phyloP scores from a whole-genome alignment of 306 rosid species.

The Cyclanthera cordifolia region DNA sequence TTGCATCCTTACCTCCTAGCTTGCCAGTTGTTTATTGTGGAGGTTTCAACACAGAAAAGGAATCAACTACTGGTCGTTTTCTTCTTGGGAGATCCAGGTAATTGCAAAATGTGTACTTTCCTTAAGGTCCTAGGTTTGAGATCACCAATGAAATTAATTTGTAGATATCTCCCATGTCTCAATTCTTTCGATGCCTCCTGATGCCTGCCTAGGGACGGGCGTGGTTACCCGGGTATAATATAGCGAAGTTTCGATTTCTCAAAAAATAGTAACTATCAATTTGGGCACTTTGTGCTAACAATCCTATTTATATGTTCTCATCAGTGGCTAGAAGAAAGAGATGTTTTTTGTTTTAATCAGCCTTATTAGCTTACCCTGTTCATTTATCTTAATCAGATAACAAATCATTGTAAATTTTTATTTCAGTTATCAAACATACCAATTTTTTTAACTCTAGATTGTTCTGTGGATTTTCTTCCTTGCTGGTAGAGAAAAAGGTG shows the following conservation, averaged over 20 bases:
- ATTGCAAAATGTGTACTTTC: background rate
- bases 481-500: constrained; percentile 80
- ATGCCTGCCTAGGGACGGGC: too few relatives aligned
- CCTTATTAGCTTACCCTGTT: background rate
- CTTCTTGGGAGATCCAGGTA: constrained; percentile 97
- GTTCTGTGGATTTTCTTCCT: constrained; percentile 7
- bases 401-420: background rate
- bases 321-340: background rate
- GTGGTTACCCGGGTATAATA: too few relatives aligned
- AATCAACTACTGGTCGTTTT: constrained; percentile 94
- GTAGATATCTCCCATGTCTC: too few relatives aligned
- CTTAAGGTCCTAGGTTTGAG: too few relatives aligned
- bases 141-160: too few relatives aligned
- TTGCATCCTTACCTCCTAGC: constrained; percentile 92
- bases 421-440: background rate
- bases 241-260: too few relatives aligned
- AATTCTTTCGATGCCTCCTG: too few relatives aligned
- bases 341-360: background rate
- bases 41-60: constrained; percentile 92
- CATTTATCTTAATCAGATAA: background rate
- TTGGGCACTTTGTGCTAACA: background rate
- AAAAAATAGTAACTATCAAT: background rate
- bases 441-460: background rate
- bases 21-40: constrained; percentile 91
- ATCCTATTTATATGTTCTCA: constrained; percentile 7